Percentiles rank a stretch among this genome's conserved stretches.
Evolutionary conservation across 2,329 filamentous ascomycete genomes (phyloP).

Genomic region (Chaetomium sp.): DNA sequence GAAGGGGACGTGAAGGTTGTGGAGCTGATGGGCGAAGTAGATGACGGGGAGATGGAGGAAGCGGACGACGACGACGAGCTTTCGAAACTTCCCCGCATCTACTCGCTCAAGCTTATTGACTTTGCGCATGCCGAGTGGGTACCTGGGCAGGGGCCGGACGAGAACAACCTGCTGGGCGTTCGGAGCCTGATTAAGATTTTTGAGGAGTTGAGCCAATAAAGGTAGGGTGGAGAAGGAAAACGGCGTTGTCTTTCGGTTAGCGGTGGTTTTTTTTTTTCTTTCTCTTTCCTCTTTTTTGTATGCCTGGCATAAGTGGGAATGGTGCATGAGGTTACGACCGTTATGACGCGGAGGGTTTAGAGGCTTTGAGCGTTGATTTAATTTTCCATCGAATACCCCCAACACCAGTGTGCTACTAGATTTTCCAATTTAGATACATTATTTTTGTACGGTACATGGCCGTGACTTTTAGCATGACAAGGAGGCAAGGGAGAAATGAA

Average conservation of each 20-base stretch:
- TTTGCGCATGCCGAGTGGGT: conserved; percentile 90
- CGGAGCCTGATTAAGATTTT: conserved; percentile 66
- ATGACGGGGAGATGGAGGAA: conserved; percentile 43
- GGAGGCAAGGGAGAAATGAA: too few relatives aligned
- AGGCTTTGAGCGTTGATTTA: conserved; percentile 2
- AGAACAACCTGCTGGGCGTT: conserved; percentile 73
- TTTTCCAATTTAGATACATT: too few relatives aligned
- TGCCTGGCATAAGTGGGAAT: background rate
- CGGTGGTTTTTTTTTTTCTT: background rate
- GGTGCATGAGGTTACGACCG: conserved; percentile 12
- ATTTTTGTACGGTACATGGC: too few relatives aligned
- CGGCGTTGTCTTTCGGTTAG: background rate
- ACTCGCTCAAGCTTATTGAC: conserved; percentile 83
- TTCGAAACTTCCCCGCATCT: conserved; percentile 54
- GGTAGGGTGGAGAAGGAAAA: background rate
- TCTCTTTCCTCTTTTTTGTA: too few relatives aligned
- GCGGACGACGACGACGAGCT: conserved; percentile 38
- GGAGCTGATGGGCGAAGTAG: conserved; percentile 16
- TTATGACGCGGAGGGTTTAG: conserved; percentile 7
- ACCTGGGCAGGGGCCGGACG: conserved; percentile 74
- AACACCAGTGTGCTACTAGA: too few relatives aligned
- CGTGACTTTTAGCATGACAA: too few relatives aligned
- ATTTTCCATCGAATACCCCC: conserved; percentile 13
- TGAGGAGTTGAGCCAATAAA: conserved; percentile 48
- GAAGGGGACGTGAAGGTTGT: conserved; percentile 18